Conservation (phyloP, 768 basidiomycete genomes). For the Pisolithus marmoratus region DNA sequence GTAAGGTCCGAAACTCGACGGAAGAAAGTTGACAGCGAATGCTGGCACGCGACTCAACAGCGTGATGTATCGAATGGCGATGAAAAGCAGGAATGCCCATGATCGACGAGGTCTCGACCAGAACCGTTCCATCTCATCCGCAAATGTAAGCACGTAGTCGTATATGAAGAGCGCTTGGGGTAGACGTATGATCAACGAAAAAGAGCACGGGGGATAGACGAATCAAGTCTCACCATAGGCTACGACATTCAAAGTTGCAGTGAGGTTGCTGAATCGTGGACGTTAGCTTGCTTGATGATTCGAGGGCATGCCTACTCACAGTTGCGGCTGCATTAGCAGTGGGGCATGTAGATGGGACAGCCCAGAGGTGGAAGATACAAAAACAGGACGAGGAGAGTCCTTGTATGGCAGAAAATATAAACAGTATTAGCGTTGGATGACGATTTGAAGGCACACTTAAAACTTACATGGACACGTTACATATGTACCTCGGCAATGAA, state of each 20-base stretch:
- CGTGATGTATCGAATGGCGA: slow-evolving; percentile 36
- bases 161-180: slow-evolving; percentile 30
- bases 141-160: slow-evolving; percentile 43
- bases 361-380: neutral
- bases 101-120: slow-evolving; percentile 32
- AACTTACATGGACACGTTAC: no score
- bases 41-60: slow-evolving; percentile 36
- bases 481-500: no score
- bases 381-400: neutral
- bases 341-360: neutral
- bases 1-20: neutral
- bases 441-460: neutral
- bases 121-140: slow-evolving; percentile 36
- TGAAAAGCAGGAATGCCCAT: slow-evolving; percentile 35
- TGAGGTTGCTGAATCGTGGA: neutral
- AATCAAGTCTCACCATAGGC: neutral
- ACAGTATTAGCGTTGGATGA: neutral
- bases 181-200: neutral
- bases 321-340: neutral
- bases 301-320: neutral
- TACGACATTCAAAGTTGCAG: neutral
- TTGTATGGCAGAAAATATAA: neutral
- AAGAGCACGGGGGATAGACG: neutral
- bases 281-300: neutral
- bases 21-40: slow-evolving; percentile 30